These are phyloP conservation scores for Linanthus parryae DNA, from an alignment of 148 eudicot genomes.

Conservation along the genomic window DNA sequence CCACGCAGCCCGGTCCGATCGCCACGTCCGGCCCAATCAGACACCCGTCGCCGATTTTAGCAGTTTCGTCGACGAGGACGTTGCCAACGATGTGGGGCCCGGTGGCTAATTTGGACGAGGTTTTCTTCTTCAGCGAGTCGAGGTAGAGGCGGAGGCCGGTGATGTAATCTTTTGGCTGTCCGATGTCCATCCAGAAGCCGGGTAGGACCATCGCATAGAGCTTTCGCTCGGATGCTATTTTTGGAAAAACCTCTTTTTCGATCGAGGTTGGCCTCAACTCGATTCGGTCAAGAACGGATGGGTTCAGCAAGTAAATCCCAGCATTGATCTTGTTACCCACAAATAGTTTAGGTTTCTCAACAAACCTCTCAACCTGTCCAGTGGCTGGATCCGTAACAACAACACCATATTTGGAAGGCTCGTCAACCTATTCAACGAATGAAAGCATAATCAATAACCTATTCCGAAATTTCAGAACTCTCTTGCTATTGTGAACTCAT, in stretches of 20 bases:
- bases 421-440: constrained; percentile 77
- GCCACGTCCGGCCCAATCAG: constrained; percentile 96
- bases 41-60: constrained; percentile 87
- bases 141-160: constrained; percentile 85
- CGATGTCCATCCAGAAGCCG: constrained; percentile 99
- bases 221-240: constrained; percentile 55
- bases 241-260: constrained; percentile 85
- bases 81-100: constrained; percentile 72
- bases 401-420: constrained; percentile 94
- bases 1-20: constrained; percentile 86
- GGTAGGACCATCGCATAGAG: constrained; percentile 85
- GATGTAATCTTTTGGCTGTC: constrained; percentile 90
- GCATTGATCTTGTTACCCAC: constrained; percentile 98
- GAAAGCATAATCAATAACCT: background rate
- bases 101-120: constrained; percentile 44
- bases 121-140: constrained; percentile 63
- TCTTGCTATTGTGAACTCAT: too few relatives aligned
- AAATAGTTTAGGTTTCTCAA: constrained; percentile 85
- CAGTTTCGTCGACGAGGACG: constrained; percentile 75
- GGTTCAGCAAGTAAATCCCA: constrained; percentile 77
- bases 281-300: constrained; percentile 76
- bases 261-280: constrained; percentile 81
- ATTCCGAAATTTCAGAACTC: too few relatives aligned
- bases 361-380: constrained; percentile 75
- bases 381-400: constrained; percentile 86